Evolutionary conservation across 768 basidiomycete species (phyloP).

Genomic region (Dioszegia aurantiaca): DNA sequence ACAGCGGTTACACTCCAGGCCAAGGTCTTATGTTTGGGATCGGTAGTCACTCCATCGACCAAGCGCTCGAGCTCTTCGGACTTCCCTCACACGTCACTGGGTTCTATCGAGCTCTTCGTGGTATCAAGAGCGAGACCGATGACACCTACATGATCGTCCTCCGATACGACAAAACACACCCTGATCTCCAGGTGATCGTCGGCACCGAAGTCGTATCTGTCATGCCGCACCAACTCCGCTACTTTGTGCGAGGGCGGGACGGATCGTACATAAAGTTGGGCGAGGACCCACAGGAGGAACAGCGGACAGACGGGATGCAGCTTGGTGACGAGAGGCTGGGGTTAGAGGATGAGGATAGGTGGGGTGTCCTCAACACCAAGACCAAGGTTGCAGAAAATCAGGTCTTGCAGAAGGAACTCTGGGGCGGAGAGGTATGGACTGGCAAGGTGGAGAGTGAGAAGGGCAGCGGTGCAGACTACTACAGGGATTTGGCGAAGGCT

Average conservation of each 20-base stretch:
- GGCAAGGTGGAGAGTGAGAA: conserved; percentile 15
- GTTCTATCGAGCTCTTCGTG: conserved; percentile 19
- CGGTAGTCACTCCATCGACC: conserved; percentile 22
- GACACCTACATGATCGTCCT: conserved; percentile 24
- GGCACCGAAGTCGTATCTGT: conserved; percentile 5
- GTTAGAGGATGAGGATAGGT: conserved; percentile 6
- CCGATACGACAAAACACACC: conserved; percentile 11
- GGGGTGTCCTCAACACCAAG: conserved; percentile 11
- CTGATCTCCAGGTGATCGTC: conserved; percentile 20
- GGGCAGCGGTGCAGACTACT: conserved; percentile 18
- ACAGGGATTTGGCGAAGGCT: conserved; percentile 17
- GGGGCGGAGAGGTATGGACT: conserved; percentile 9
- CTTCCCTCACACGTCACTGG: conserved; percentile 19
- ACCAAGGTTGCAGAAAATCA: conserved; percentile 12
- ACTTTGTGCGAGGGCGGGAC: conserved; percentile 15
- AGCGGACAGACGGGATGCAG: conserved; percentile 1
- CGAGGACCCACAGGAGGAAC: conserved; percentile 16
- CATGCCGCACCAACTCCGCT: conserved; percentile 2
- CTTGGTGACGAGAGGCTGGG: not conserved
- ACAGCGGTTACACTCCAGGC: conserved; percentile 12
- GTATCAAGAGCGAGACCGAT: conserved; percentile 11
- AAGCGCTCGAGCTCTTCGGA: conserved; percentile 23
- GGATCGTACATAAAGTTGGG: conserved; percentile 16
- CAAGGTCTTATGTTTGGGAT: conserved; percentile 25
- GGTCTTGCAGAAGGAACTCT: conserved; percentile 1